Evolutionary conservation across 768 basidiomycete genomes (phyloP).

Genomic region (Crepidotus variabilis): DNA sequence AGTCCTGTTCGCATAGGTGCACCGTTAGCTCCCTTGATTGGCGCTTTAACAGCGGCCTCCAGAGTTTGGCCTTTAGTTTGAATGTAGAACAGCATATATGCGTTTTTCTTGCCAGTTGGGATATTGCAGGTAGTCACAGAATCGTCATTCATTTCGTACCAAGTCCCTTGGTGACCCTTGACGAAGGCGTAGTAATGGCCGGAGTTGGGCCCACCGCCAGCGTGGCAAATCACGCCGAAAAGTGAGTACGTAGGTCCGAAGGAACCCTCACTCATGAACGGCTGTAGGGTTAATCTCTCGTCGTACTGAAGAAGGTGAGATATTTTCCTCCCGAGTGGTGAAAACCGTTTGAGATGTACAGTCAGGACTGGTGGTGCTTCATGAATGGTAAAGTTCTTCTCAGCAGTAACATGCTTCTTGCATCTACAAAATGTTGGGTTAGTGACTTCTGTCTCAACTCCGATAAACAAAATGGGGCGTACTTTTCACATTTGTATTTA

Average conservation of each 20-base stretch:
- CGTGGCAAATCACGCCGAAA: slow-evolving; percentile 91
- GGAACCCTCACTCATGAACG: slow-evolving; percentile 81
- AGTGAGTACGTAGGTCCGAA: slow-evolving; percentile 78
- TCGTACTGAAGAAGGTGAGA: slow-evolving; percentile 75
- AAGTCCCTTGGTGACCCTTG: slow-evolving; percentile 62
- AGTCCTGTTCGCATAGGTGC: slow-evolving; percentile 34
- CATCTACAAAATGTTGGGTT: slow-evolving; percentile 57
- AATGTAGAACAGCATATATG: slow-evolving; percentile 93
- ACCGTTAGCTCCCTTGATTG: slow-evolving; percentile 18
- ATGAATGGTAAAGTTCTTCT: slow-evolving; percentile 86
- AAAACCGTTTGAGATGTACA: slow-evolving; percentile 93
- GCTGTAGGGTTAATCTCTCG: slow-evolving; percentile 64
- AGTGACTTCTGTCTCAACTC: not conserved
- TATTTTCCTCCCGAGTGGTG: slow-evolving; percentile 86
- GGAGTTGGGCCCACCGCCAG: slow-evolving; percentile 88
- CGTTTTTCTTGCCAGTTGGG: slow-evolving; percentile 68
- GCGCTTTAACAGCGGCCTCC: slow-evolving; percentile 53
- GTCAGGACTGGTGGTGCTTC: slow-evolving; percentile 87
- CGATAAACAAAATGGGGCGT: slow-evolving; percentile 25
- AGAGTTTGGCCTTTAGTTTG: slow-evolving; percentile 74
- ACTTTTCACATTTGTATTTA: slow-evolving; percentile 99
- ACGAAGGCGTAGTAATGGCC: slow-evolving; percentile 94
- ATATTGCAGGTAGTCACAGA: slow-evolving; percentile 44
- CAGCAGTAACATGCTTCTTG: slow-evolving; percentile 85
- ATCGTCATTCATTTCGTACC: slow-evolving; percentile 97